Evolutionary conservation across 495 filamentous ascomycete genomes (phyloP), one percentile per base, ranked within the genome.

Genomic region (Aspergillus asperescens): DNA sequence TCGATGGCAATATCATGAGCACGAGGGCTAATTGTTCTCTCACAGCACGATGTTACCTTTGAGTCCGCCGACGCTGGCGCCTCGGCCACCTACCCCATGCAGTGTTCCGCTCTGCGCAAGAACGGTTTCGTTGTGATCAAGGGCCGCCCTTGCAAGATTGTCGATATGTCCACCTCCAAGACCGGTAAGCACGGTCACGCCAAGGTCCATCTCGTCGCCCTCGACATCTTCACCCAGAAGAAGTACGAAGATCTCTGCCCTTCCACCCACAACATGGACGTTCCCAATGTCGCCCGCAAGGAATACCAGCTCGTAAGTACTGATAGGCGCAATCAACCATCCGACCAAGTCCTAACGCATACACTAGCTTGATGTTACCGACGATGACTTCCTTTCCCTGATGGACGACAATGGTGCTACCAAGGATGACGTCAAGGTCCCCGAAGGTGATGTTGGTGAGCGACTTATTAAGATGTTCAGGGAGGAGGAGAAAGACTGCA

Each of bases 181-280:
- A 99, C 93, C 57, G 93, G 93, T 73, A 99, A 99, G 88, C 93
- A 99, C 87, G 93, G 93, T 73, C 93, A 99, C 86, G 93, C 93
- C 74, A 99, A 99, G 86, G 93, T 97, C 70, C 90, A 99, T 80
- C 75, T 99, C 55, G 84, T 94, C 64, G 93, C 88, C 67, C 83
- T 92, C 70, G 93, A 99, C 70, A 96, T 99, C 80, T 99, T 99
- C 82, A 99, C 90, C 55, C 82, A 82, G 81, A 97, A 97, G 88
- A 99, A 99, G 83, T 79, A 93, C 54, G 93, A 99, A 81, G 93
- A 99, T 75, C 87, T 99, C 53, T 97, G 87, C 77, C 93, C 93
- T 56, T 97, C 93, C 71, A 99, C 93, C 83, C 93, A 99, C 85
- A 97, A 97, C 82, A 99, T 99, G 93, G 89, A 99, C 67, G 93